A percentile compares a stretch with the other conserved stretches of the same genome.
phyloP scores from a whole-genome alignment of 306 rosid genomes.

The cucumber (Cucumis sativus) region DNA sequence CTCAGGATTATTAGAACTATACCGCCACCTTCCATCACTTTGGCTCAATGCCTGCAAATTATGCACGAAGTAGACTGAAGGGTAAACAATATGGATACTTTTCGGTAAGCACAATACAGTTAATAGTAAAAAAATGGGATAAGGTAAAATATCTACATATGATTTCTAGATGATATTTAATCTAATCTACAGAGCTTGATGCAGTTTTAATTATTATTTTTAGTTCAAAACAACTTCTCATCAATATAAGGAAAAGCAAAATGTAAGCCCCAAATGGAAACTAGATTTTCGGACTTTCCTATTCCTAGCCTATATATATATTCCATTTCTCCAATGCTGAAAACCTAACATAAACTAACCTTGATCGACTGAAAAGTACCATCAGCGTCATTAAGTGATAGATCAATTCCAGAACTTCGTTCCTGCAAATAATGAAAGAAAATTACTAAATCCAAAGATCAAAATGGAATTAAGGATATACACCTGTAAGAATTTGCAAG shows the following conservation, averaged over 20 bases:
- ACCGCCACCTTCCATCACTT: slow-evolving; percentile 99
- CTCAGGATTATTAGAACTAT: slow-evolving; percentile 75
- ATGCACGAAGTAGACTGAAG: background rate
- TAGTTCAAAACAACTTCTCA: background rate
- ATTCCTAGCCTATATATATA: background rate
- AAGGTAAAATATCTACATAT: background rate
- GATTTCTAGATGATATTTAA: background rate
- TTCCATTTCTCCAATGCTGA: background rate
- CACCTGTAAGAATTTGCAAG: background rate
- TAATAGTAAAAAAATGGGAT: background rate
- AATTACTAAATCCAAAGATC: slow-evolving; percentile 11
- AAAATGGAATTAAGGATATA: background rate
- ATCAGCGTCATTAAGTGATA: slow-evolving; percentile 55
- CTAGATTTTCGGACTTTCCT: slow-evolving; percentile 11
- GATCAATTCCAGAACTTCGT: slow-evolving; percentile 54
- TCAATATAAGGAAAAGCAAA: background rate
- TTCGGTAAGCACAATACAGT: background rate
- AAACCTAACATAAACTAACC: slow-evolving; percentile 29
- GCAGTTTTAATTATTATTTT: background rate
- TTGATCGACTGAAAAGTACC: slow-evolving; percentile 70
- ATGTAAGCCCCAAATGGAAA: background rate
- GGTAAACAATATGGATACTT: background rate
- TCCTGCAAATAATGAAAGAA: slow-evolving; percentile 29
- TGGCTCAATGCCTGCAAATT: slow-evolving; percentile 85
- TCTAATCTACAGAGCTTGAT: background rate